Evolutionary conservation across 2,329 filamentous ascomycete genomes (phyloP), one percentile per base, ranked within the genome.

Genomic region (Tetracladium maxilliforme): DNA sequence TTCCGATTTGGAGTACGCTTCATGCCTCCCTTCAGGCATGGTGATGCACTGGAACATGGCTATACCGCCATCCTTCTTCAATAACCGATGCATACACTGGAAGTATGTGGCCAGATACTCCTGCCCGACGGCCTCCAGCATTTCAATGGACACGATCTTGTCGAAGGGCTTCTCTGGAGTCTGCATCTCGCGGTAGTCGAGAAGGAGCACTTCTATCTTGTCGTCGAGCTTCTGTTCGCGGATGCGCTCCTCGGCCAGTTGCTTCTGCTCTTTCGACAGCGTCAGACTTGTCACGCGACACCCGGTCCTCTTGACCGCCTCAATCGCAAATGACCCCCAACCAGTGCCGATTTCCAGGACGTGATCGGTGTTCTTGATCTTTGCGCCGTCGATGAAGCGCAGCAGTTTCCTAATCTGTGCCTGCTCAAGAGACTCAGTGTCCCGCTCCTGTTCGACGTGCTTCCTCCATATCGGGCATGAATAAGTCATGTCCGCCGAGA

Each of bases 31-130:
- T 40, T 82, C 73, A 0, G 75, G 75, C 64, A 81, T 81, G 3
- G 77, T 82, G 40, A 81, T 82, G 47, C 75, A 80, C 44, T 82
- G 77, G 45, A 83, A 79, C 23, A 76, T 66, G 6, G 69, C 73
- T 21, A 80, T 64, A 2, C 74, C 70, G 4, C 69, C 70, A 10
- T 74, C 58, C 23, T 57, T 59, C 46, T 82, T 80, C 21, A 83
- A 46, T 16, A 80, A 45, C 29, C 55, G 54, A 36, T 80, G 54
- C 25, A 83, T 57, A 34, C 64, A 68, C 11, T 54, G 49, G 41
- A 83, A 83, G 41, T 81, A 83, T 3, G 64, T 73, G 12, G 60
- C 55, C 16, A 83, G 47, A 36, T 68, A 81, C 40, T 77, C 70
- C 25, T 62, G 54, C 4, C 77, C 77, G 0, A 82, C 77, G 2